These are phyloP conservation scores for Fusarium ambrosium DNA, from an alignment of 2,329 filamentous ascomycete species.

Conservation along the genomic window DNA sequence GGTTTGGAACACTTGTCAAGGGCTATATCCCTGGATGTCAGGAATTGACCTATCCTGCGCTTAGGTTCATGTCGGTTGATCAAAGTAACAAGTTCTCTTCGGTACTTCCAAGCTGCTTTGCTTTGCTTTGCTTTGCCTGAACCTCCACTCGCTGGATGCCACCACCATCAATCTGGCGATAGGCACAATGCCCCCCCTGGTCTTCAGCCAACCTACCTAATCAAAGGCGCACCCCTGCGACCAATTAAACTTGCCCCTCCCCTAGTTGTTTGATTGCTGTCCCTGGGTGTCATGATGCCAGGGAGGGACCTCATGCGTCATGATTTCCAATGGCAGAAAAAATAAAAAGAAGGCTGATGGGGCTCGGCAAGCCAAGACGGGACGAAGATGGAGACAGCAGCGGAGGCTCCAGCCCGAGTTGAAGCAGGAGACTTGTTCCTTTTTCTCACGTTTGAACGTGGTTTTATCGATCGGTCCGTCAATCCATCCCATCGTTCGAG, in stretches of 20 bases:
- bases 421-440: constrained; percentile 18
- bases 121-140: background rate
- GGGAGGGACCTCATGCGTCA: constrained; percentile 26
- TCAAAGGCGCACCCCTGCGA: constrained; percentile 25
- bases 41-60: constrained; percentile 1
- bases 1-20: background rate
- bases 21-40: background rate
- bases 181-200: background rate
- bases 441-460: constrained; percentile 14
- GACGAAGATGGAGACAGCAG: constrained; percentile 19
- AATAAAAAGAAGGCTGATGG: constrained; percentile 5
- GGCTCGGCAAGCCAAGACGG: constrained; percentile 33
- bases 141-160: constrained; percentile 17
- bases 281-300: constrained; percentile 36
- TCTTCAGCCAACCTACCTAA: constrained; percentile 19
- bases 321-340: constrained; percentile 15
- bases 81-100: background rate
- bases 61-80: constrained; percentile 23
- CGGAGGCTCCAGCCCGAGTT: constrained; percentile 30
- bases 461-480: constrained; percentile 40
- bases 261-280: constrained; percentile 13
- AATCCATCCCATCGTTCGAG: constrained; percentile 38
- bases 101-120: constrained; percentile 1
- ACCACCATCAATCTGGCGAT: background rate
- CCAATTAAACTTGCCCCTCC: constrained; percentile 26